A percentile compares a stretch with the other conserved stretches of the same genome.
Conservation (phyloP, 2,329 filamentous ascomycete species). For the Trichoderma citrinoviride region DNA sequence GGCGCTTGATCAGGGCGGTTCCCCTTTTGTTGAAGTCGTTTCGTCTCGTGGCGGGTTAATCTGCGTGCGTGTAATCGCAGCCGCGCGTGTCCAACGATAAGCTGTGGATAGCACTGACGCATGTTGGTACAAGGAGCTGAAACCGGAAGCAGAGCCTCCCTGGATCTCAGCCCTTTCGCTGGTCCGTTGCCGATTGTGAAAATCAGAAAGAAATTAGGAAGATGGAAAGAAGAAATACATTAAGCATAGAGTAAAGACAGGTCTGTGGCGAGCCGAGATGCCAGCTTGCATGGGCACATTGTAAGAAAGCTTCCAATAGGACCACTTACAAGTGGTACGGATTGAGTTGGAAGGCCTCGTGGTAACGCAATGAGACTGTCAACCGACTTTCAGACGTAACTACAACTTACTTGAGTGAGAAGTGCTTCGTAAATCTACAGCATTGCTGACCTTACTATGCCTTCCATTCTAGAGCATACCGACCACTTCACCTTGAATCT, state of each 20-base stretch:
- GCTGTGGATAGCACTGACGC: background rate
- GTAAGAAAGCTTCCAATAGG: too few species aligned
- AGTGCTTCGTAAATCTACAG: background rate
- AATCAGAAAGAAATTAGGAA: background rate
- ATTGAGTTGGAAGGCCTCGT: too few species aligned
- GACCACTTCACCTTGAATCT: background rate
- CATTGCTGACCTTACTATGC: background rate
- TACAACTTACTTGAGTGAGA: too few species aligned
- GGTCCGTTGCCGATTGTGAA: background rate
- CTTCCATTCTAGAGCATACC: too few species aligned
- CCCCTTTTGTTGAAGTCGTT: background rate
- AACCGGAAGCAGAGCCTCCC: background rate
- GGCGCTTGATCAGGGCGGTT: too few species aligned
- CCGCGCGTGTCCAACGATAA: background rate
- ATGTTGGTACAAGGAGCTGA: background rate
- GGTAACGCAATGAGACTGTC: too few species aligned
- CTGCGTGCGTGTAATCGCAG: background rate
- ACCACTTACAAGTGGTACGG: too few species aligned
- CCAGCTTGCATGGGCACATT: too few species aligned
- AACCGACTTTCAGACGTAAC: too few species aligned
- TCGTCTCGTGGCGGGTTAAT: background rate
- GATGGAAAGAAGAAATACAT: background rate
- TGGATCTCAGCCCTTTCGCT: background rate
- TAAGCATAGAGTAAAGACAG: background rate
- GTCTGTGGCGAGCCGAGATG: too few species aligned